phyloP scores from a whole-genome alignment of 805 yeast species.

The Candida caryicola region DNA sequence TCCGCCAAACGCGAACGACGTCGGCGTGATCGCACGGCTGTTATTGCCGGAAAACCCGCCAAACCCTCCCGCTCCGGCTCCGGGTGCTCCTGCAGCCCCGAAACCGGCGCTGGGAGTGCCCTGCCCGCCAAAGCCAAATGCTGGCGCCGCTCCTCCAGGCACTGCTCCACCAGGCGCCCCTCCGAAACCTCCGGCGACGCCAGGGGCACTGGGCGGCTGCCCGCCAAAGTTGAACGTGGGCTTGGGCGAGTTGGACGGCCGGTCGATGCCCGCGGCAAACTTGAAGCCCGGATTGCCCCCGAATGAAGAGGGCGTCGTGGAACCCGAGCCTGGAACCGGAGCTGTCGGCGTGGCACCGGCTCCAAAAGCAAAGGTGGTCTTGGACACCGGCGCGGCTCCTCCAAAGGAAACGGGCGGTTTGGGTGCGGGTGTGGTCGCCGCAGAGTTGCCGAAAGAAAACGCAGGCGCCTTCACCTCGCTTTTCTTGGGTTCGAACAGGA shows the following conservation, averaged over 20 bases:
- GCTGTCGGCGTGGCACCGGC: background rate
- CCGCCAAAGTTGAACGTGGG: conserved; percentile 11
- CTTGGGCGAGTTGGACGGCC: conserved; percentile 4
- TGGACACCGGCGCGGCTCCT: conserved; percentile 3
- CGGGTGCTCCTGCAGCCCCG: conserved; percentile 2
- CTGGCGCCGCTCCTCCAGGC: conserved; percentile 2
- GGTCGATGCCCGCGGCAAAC: conserved; percentile 9
- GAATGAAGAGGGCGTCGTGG: conserved; percentile 1
- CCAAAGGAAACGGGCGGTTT: conserved; percentile 9
- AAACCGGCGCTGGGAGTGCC: conserved; percentile 1
- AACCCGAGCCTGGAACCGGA: background rate
- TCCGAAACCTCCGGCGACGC: conserved; percentile 1
- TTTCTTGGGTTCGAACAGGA: background rate
- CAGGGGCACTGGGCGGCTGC: background rate
- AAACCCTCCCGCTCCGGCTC: background rate
- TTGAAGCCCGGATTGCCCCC: conserved; percentile 8
- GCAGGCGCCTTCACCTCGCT: background rate
- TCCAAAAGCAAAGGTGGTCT: conserved; percentile 6
- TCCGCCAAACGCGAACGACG: conserved; percentile 2
- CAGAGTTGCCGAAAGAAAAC: background rate
- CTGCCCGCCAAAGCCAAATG: conserved; percentile 5
- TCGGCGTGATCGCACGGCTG: background rate
- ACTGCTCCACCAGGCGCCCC: conserved; percentile 1
- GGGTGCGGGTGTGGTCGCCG: conserved; percentile 1
- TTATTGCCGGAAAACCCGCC: background rate